These are phyloP conservation scores for Lichtheimia hyalospora DNA, from an alignment of 371 early-diverging fungal species.

Conservation along the genomic window DNA sequence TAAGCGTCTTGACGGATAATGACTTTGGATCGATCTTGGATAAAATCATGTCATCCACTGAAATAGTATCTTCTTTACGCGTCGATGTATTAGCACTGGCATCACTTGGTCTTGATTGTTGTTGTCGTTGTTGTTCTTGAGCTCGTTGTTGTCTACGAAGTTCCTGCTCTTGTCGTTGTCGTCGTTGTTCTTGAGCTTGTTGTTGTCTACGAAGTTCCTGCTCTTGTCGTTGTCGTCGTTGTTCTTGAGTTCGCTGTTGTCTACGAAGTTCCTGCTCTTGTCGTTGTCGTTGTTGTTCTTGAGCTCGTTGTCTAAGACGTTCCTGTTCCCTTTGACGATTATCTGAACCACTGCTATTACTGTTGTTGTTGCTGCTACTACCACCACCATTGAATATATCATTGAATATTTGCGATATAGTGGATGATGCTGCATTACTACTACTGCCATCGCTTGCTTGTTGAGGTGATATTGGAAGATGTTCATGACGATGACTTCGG, in stretches of 20 bases:
- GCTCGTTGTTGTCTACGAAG: constrained; percentile 4
- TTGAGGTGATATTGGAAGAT: neutral
- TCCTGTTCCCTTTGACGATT: constrained; percentile 1
- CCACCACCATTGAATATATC: constrained; percentile 11
- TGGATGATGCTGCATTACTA: neutral
- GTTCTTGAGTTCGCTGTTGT: constrained; percentile 8
- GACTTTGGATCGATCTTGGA: constrained; percentile 42
- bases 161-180: constrained; percentile 1
- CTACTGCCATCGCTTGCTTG: neutral
- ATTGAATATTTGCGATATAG: constrained; percentile 7
- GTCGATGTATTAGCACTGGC: neutral
- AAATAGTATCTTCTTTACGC: constrained; percentile 18
- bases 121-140: constrained; percentile 8
- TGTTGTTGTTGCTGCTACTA: neutral
- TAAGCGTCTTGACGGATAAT: constrained; percentile 53
- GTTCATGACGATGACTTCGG: constrained; percentile 15
- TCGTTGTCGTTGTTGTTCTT: constrained; percentile 12
- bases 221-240: constrained; percentile 11
- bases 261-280: neutral
- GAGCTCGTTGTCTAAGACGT: neutral
- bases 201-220: constrained; percentile 1
- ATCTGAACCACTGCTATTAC: constrained; percentile 3
- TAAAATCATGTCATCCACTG: constrained; percentile 31
- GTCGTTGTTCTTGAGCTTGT: neutral
- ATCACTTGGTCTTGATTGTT: constrained; percentile 14